These are phyloP conservation scores for Martiniozyma abietophila DNA, from an alignment of 805 yeast species.

Conservation along the genomic window DNA sequence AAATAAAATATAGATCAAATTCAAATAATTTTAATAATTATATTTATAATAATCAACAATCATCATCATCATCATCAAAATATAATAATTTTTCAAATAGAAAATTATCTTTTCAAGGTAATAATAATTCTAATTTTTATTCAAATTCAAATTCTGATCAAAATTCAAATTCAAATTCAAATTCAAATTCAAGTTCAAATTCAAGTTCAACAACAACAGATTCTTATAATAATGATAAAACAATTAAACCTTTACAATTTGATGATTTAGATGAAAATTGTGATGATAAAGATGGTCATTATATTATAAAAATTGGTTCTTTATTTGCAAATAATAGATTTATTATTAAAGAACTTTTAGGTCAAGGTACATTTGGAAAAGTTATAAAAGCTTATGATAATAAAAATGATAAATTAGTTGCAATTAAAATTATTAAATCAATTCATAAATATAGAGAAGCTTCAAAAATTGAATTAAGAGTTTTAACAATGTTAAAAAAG, in stretches of 20 bases:
- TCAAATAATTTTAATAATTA: constrained; percentile 17
- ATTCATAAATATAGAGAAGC: constrained; percentile 95
- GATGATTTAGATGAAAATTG: constrained; percentile 29
- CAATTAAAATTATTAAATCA: constrained; percentile 86
- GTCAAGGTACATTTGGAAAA: constrained; percentile 91
- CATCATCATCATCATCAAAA: background rate
- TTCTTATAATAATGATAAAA: background rate
- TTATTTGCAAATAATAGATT: constrained; percentile 66
- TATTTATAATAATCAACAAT: constrained; percentile 18
- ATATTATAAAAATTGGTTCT: constrained; percentile 49
- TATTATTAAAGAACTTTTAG: constrained; percentile 56
- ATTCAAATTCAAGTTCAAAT: constrained; percentile 12
- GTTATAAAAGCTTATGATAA: constrained; percentile 78
- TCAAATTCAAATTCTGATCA: no score
- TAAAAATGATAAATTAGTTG: constrained; percentile 52
- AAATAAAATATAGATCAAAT: no score
- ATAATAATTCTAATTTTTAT: constrained; percentile 6
- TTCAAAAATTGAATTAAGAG: constrained; percentile 82
- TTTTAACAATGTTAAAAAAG: constrained; percentile 61
- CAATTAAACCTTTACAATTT: constrained; percentile 9
- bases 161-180: constrained; percentile 4
- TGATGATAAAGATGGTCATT: constrained; percentile 70
- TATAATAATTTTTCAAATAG: constrained; percentile 8
- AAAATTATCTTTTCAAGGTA: constrained; percentile 23
- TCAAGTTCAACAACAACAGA: constrained; percentile 12